Conservation (phyloP, 2,329 filamentous ascomycete genomes). For the Fusarium burgessii region DNA sequence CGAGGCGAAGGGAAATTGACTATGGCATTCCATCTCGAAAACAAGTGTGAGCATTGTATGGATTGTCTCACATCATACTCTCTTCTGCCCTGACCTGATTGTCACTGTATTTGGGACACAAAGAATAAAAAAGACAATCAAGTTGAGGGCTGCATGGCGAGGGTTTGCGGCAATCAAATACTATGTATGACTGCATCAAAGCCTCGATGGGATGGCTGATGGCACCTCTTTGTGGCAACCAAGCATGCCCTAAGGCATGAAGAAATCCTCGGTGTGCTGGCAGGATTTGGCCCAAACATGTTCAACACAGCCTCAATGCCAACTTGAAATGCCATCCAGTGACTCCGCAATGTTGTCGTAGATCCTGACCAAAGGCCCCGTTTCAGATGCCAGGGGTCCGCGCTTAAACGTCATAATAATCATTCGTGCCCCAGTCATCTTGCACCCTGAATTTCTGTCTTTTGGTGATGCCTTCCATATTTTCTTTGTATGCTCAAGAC, state of each 20-base stretch:
- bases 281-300: constrained; percentile 26
- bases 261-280: constrained; percentile 34
- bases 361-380: constrained; percentile 40
- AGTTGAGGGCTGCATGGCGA: neutral
- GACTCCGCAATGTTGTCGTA: constrained; percentile 25
- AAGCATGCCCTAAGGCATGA: neutral
- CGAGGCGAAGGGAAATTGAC: constrained; percentile 4
- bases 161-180: neutral
- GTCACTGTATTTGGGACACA: constrained; percentile 4
- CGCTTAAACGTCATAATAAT: constrained; percentile 48
- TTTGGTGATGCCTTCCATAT: constrained; percentile 26
- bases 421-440: constrained; percentile 25
- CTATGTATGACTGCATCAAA: neutral
- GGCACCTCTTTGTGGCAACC: constrained; percentile 3
- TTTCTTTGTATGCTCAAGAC: constrained; percentile 6
- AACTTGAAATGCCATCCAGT: constrained; percentile 42
- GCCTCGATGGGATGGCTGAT: neutral
- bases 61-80: neutral
- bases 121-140: neutral
- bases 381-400: constrained; percentile 47
- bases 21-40: constrained; percentile 5
- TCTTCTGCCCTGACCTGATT: neutral
- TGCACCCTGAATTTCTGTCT: constrained; percentile 21
- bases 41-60: neutral
- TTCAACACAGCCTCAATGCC: constrained; percentile 41